Evolutionary conservation across 164 flowering plant species (phyloP), one percentile per base, ranked within the genome.

Genomic region (Nelumbo lutea): DNA sequence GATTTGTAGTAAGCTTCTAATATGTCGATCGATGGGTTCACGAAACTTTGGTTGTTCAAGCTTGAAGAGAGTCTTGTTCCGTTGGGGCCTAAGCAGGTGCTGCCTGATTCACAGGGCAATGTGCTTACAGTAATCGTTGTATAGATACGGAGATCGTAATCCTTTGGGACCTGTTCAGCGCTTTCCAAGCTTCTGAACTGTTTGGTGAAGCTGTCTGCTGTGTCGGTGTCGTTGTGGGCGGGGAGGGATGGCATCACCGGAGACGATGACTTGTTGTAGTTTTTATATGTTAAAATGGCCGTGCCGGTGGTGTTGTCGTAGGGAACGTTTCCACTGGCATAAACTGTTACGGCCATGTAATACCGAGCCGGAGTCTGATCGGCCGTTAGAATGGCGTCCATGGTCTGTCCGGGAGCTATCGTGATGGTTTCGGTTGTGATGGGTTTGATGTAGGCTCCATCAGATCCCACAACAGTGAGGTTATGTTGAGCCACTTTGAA

Each of bases 81-180:
- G 45, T 59, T 64, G 5, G 79, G 75, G 9, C 76, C 73, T 5
- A 2, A 43, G 39, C 76, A 68, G 2, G 66, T 14, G 4, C 5
- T 53, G 55, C 70, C 55, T 2, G 15, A 27, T 27, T 27, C 13
- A 48, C 70, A 76, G 0, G 73, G 75, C 0, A 13, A 11, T 55
- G 73, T 72, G 56, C 40, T 69, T 0, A 73, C 43, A 2, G 77
- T 64, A 0, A 66, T 60, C 4, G 75, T 72, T 5, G 27, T 63
- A 7, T 15, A 2, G 42, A 72, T n/a, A 15, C 45, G 42, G 4
- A 10, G 42, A 42, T 62, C 48, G 46, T 67, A n/a, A 2, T 42
- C 27, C 55, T 39, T 11, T 0, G 86, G 86, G 7, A 83, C 81
- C 61, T 79, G 80, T 1, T 68, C 65, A 8, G n/a, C 11, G 39